Conservation (phyloP, 1,139 yeast species). For the Scheffersomyces lignicola region DNA sequence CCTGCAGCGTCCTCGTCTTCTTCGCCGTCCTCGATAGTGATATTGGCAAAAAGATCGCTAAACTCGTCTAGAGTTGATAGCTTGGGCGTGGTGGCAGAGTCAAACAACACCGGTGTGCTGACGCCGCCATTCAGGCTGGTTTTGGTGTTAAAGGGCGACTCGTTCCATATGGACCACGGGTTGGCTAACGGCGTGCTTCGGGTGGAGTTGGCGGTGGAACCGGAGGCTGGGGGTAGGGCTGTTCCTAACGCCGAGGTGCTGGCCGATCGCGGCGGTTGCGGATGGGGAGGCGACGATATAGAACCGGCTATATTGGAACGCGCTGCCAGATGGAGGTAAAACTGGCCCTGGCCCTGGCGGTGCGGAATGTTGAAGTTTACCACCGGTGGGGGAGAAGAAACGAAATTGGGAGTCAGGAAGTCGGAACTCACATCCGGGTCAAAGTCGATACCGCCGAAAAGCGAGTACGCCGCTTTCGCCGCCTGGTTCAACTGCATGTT, state of each 20-base stretch:
- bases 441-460: slow-evolving; percentile 2
- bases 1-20: not conserved
- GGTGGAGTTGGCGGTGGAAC: not conserved
- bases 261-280: not conserved
- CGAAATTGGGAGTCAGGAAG: not conserved
- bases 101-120: not conserved
- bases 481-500: slow-evolving; percentile 1
- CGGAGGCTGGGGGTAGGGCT: not conserved
- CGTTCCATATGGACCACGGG: slow-evolving; percentile 4
- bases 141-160: not conserved
- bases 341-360: too few species aligned
- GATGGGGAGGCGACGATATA: slow-evolving; percentile 1
- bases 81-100: slow-evolving; percentile 1
- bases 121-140: not conserved
- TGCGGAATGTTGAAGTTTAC: too few species aligned
- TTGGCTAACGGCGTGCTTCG: not conserved
- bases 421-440: not conserved
- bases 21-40: not conserved
- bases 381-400: slow-evolving; percentile 2
- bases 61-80: slow-evolving; percentile 2
- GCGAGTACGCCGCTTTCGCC: not conserved
- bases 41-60: not conserved
- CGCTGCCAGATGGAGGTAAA: too few species aligned
- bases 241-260: slow-evolving; percentile 1
- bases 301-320: not conserved